Evolutionary conservation across 2,329 filamentous ascomycete species (phyloP).

Genomic region (Phialophora verrucosa): DNA sequence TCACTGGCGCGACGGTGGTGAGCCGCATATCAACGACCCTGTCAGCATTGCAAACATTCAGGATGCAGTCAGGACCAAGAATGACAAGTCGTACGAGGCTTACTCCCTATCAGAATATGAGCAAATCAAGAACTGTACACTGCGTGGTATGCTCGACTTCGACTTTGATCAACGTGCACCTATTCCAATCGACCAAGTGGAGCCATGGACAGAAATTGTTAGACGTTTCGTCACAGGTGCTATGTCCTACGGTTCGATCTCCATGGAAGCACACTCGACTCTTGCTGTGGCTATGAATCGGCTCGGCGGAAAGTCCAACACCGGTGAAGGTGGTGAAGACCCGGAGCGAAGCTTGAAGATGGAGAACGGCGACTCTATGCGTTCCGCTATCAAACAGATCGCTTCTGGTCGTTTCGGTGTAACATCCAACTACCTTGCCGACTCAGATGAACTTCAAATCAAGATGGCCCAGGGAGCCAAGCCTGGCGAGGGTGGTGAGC

Average conservation of each 20-base stretch:
- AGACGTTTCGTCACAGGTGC: conserved; percentile 95
- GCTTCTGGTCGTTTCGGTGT: conserved; percentile 96
- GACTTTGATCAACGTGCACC: conserved; percentile 85
- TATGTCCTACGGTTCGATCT: conserved; percentile 98
- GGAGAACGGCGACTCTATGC: conserved; percentile 94
- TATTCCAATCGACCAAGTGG: conserved; percentile 93
- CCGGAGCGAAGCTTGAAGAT: conserved; percentile 84
- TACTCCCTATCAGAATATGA: conserved; percentile 94
- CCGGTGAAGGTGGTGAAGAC: conserved; percentile 95
- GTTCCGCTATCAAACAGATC: conserved; percentile 96
- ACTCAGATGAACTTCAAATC: conserved; percentile 95
- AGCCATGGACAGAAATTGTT: conserved; percentile 97
- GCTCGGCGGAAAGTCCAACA: conserved; percentile 95
- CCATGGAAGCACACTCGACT: conserved; percentile 97
- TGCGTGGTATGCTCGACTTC: conserved; percentile 93
- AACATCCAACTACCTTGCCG: conserved; percentile 90
- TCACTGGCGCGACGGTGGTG: conserved; percentile 96
- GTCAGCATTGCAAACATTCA: conserved; percentile 95
- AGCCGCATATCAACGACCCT: conserved; percentile 94
- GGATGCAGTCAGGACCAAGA: conserved; percentile 94
- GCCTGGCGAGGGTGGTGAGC: conserved; percentile 95
- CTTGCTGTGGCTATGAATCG: conserved; percentile 96
- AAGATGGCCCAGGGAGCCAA: conserved; percentile 99
- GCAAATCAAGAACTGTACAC: conserved; percentile 94
- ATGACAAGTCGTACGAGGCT: conserved; percentile 97